Percentiles rank a stretch among this genome's conserved stretches.
Conservation (phyloP, 225 moss, liverwort and hornwort genomes). For the Sphagnum tenellum region DNA sequence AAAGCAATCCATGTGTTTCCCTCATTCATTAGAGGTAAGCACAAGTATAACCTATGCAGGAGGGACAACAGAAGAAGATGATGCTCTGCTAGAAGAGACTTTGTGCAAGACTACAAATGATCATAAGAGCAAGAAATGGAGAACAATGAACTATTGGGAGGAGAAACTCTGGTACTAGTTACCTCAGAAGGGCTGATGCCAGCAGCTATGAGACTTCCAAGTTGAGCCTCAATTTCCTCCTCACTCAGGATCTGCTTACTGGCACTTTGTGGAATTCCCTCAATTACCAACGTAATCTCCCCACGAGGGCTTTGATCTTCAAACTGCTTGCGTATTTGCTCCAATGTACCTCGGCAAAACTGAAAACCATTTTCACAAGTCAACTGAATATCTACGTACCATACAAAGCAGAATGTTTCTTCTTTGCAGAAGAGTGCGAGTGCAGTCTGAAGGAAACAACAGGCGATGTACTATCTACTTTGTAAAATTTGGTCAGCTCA, state of each 20-base stretch:
- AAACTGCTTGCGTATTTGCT: slow-evolving; percentile 63
- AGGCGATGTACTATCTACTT: background rate
- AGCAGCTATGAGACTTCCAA: slow-evolving; percentile 51
- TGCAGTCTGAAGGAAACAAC: too few relatives aligned
- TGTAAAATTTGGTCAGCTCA: background rate
- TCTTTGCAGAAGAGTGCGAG: background rate
- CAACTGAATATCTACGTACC: background rate
- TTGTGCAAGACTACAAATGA: too few relatives aligned
- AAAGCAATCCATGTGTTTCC: background rate
- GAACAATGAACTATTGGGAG: background rate
- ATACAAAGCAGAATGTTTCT: background rate
- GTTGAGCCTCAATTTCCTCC: slow-evolving; percentile 61
- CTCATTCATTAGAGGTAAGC: too few relatives aligned
- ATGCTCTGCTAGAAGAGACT: background rate
- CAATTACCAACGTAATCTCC: slow-evolving; percentile 77
- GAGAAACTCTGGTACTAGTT: slow-evolving; percentile 1
- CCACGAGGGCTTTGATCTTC: slow-evolving; percentile 60
- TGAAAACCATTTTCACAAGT: slow-evolving; percentile 9
- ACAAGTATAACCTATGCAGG: too few relatives aligned
- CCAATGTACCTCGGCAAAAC: slow-evolving; percentile 91
- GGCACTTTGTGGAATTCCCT: slow-evolving; percentile 46
- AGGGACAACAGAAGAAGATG: background rate
- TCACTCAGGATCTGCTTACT: slow-evolving; percentile 42
- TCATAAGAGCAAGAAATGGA: background rate
- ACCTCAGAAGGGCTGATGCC: slow-evolving; percentile 87